A percentile compares a stretch with the other conserved stretches of the same genome.
These are phyloP conservation scores for Yamadazyma phyllophila DNA, from an alignment of 805 yeast species.

Conservation along the genomic window DNA sequence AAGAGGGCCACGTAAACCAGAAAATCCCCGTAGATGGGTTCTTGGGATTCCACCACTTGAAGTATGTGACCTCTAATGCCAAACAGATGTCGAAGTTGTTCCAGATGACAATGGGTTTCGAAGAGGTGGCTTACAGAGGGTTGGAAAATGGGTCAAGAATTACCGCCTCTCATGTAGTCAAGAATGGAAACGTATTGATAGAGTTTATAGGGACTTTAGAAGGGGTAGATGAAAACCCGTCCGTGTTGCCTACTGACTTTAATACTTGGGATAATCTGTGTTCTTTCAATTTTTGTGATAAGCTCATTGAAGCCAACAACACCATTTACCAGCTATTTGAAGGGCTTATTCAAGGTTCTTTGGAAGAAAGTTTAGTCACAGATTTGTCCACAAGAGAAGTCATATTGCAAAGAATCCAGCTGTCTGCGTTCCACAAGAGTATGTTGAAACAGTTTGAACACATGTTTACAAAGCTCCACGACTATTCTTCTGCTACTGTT, in stretches of 20 bases:
- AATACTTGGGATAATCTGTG: background rate
- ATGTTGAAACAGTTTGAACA: background rate
- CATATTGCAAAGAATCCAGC: background rate
- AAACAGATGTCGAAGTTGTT: constrained; percentile 58
- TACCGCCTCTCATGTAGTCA: constrained; percentile 58
- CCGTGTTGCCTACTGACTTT: constrained; percentile 3
- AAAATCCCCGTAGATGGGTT: constrained; percentile 29
- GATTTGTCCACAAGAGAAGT: background rate
- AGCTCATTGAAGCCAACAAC: constrained; percentile 3
- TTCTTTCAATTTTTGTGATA: constrained; percentile 4
- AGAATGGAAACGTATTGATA: constrained; percentile 52
- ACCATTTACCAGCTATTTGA: background rate
- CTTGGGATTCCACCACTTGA: constrained; percentile 60
- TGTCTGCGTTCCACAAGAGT: constrained; percentile 13
- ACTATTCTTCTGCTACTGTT: constrained; percentile 1
- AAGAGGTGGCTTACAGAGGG: constrained; percentile 59
- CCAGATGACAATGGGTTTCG: constrained; percentile 59
- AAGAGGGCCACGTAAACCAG: constrained; percentile 16
- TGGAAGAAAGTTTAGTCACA: background rate
- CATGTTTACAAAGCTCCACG: background rate
- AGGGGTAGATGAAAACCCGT: constrained; percentile 14
- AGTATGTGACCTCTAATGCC: constrained; percentile 74
- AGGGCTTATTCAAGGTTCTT: background rate
- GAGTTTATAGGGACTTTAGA: constrained; percentile 44
- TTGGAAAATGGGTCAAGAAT: constrained; percentile 64